Percentiles rank a stretch among this genome's conserved stretches.
These are phyloP conservation scores for Polygonum maritimum DNA, from an alignment of 148 eudicot species.

Conservation along the genomic window DNA sequence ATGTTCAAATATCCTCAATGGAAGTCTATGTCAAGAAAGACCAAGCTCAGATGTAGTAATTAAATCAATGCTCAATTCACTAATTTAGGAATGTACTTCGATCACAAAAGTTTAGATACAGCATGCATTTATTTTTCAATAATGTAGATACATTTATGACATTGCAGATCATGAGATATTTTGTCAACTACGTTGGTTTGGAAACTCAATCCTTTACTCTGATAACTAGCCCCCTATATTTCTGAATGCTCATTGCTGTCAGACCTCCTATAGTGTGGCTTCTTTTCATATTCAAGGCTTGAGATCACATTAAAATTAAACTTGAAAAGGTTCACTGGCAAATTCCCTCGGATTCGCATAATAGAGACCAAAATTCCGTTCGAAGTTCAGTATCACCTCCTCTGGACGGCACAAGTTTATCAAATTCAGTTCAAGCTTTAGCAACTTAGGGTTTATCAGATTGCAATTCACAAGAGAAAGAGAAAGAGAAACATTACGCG, in stretches of 20 bases:
- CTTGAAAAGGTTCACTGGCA: neutral
- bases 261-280: neutral
- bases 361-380: neutral
- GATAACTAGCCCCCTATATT: neutral
- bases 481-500: slow-evolving; percentile 28
- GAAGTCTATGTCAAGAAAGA: neutral
- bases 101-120: neutral
- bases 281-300: neutral
- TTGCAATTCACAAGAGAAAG: neutral
- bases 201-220: neutral
- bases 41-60: neutral
- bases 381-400: neutral
- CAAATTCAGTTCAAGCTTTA: neutral
- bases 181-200: neutral
- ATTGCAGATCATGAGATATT: neutral
- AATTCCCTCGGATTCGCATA: neutral
- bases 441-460: neutral
- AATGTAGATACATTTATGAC: neutral
- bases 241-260: neutral
- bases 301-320: too few species aligned
- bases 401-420: neutral
- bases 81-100: neutral
- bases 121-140: neutral
- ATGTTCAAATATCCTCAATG: neutral
- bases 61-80: neutral